phyloP scores from a whole-genome alignment of 2,329 filamentous ascomycete species.

The Aspergillus sp. region DNA sequence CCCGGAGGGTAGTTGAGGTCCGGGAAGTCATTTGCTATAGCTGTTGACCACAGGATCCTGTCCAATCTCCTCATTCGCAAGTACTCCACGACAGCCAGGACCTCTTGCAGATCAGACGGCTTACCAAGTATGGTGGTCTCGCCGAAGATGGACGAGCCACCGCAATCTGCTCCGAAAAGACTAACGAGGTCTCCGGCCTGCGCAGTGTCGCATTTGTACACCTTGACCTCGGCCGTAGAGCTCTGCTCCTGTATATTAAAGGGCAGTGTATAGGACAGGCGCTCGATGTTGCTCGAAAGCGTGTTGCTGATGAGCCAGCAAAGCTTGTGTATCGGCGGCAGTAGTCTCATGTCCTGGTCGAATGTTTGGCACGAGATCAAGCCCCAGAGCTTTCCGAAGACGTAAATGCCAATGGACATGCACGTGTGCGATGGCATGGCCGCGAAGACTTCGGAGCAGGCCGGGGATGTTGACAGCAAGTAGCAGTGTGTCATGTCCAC shows the following conservation, averaged over 20 bases:
- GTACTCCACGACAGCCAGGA: slow-evolving; percentile 73
- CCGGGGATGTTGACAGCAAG: slow-evolving; percentile 66
- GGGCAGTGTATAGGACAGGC: slow-evolving; percentile 71
- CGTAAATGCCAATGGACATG: slow-evolving; percentile 85
- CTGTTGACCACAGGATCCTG: slow-evolving; percentile 65
- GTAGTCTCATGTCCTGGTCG: slow-evolving; percentile 68
- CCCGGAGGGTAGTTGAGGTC: slow-evolving; percentile 71
- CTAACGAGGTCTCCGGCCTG: slow-evolving; percentile 74
- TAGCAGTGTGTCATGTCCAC: slow-evolving; percentile 76
- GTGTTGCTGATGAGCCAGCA: slow-evolving; percentile 78
- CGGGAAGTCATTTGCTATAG: slow-evolving; percentile 65
- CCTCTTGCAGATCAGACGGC: slow-evolving; percentile 67
- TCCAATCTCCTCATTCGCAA: slow-evolving; percentile 63
- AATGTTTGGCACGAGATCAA: slow-evolving; percentile 78
- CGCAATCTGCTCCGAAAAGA: slow-evolving; percentile 77
- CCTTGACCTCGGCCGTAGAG: slow-evolving; percentile 61
- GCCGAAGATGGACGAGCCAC: slow-evolving; percentile 67
- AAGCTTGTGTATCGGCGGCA: slow-evolving; percentile 81
- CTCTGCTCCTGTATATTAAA: slow-evolving; percentile 74
- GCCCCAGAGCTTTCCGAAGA: slow-evolving; percentile 77
- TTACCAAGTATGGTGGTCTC: slow-evolving; percentile 76
- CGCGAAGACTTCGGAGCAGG: slow-evolving; percentile 66
- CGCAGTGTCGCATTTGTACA: slow-evolving; percentile 73
- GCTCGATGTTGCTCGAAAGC: slow-evolving; percentile 74
- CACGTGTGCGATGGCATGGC: slow-evolving; percentile 80